phyloP scores from a whole-genome alignment of 768 basidiomycete genomes.

The Amanita thiersii region DNA sequence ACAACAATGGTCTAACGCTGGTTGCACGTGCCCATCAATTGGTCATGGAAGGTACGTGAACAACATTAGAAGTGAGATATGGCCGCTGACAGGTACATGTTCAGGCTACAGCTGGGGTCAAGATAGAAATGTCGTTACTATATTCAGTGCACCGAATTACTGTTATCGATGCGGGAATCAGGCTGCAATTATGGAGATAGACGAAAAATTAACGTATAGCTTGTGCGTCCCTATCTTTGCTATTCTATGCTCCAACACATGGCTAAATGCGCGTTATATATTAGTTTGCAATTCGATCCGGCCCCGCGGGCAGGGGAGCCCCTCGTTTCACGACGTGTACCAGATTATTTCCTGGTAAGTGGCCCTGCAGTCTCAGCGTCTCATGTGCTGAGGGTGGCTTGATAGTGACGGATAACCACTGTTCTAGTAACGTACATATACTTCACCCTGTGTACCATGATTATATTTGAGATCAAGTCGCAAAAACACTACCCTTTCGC shows the following conservation, averaged over 20 bases:
- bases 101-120: conserved; percentile 95
- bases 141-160: conserved; percentile 99
- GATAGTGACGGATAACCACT: conserved; percentile 15
- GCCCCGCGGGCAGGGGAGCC: conserved; percentile 98
- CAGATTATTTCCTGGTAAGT: conserved; percentile 88
- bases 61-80: no score
- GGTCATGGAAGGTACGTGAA: conserved; percentile 85
- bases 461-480: conserved; percentile 8
- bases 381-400: background rate
- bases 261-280: background rate
- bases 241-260: no score
- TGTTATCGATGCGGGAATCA: conserved; percentile 99
- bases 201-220: conserved; percentile 93
- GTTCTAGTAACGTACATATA: conserved; percentile 19
- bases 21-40: conserved; percentile 92
- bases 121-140: conserved; percentile 98
- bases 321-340: conserved; percentile 90
- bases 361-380: background rate
- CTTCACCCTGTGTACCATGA: conserved; percentile 16
- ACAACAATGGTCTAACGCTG: conserved; percentile 96
- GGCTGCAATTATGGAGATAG: conserved; percentile 99
- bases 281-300: conserved; percentile 98
- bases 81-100: background rate
- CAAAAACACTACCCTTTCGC: background rate
- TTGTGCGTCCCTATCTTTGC: conserved; percentile 70